Evolutionary conservation across 805 yeast genomes (phyloP).

Genomic region (Yamadazyma insecticola): DNA sequence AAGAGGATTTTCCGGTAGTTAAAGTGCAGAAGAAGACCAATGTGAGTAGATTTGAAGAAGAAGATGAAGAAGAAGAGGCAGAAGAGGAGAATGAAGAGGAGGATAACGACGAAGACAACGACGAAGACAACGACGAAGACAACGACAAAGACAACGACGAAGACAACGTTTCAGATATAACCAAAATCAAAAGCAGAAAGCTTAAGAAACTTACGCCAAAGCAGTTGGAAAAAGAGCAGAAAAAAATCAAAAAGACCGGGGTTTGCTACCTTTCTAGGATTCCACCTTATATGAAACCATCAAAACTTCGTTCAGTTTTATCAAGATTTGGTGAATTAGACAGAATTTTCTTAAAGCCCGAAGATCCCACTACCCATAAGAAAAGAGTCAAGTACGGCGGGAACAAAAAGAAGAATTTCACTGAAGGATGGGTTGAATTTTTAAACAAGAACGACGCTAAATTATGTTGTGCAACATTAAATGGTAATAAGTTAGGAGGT

Average conservation of each 20-base stretch:
- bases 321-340: conserved; percentile 84
- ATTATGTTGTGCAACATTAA: conserved; percentile 76
- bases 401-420: conserved; percentile 79
- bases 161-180: conserved; percentile 7
- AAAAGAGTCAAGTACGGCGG: conserved; percentile 83
- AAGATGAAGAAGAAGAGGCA: conserved; percentile 13
- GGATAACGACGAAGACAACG: conserved; percentile 3
- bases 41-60: conserved; percentile 8
- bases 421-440: conserved; percentile 98
- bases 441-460: conserved; percentile 81
- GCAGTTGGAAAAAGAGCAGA: conserved; percentile 50
- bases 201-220: conserved; percentile 55
- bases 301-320: conserved; percentile 77
- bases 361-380: conserved; percentile 59
- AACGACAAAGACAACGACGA: conserved; percentile 5
- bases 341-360: conserved; percentile 82
- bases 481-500: conserved; percentile 89
- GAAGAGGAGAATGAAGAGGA: conserved; percentile 15
- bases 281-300: conserved; percentile 97
- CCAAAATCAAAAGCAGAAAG: conserved; percentile 17
- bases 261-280: conserved; percentile 87
- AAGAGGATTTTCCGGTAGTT: conserved; percentile 12
- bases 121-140: conserved; percentile 6
- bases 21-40: conserved; percentile 10
- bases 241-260: conserved; percentile 67